A percentile compares a stretch with the other conserved stretches of the same genome.
These are phyloP conservation scores for Hyparrhenia diplandra DNA, from an alignment of 176 grass and related monocot species.

Conservation along the genomic window DNA sequence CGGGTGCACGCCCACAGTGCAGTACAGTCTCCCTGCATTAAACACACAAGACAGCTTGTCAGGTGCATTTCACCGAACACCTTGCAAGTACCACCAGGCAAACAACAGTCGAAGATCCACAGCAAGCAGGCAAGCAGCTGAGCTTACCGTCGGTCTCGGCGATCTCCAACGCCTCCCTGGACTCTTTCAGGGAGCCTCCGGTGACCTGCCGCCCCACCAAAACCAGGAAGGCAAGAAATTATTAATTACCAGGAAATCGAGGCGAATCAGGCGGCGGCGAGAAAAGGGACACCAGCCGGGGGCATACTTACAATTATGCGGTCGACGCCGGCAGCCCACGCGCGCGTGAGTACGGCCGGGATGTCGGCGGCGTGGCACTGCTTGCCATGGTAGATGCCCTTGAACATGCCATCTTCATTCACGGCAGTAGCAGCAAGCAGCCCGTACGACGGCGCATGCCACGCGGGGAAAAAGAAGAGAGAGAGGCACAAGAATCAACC, in stretches of 20 bases:
- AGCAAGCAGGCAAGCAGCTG: neutral
- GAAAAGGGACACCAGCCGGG: neutral
- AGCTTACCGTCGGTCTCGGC: slow-evolving; percentile 81
- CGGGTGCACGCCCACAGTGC: slow-evolving; percentile 89
- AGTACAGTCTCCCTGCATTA: slow-evolving; percentile 78
- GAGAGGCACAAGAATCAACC: neutral
- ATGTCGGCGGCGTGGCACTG: slow-evolving; percentile 80
- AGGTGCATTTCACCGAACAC: slow-evolving; percentile 52
- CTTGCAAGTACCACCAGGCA: slow-evolving; percentile 5
- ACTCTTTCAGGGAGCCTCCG: slow-evolving; percentile 82
- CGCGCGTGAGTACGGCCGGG: slow-evolving; percentile 65
- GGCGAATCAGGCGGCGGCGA: neutral
- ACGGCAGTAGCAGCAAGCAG: neutral
- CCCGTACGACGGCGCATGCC: neutral
- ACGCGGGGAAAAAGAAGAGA: neutral
- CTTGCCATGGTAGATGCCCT: slow-evolving; percentile 86
- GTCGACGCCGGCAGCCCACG: slow-evolving; percentile 82
- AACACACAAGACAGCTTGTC: slow-evolving; percentile 6
- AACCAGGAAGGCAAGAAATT: neutral
- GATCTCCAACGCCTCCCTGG: slow-evolving; percentile 78
- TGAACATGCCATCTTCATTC: slow-evolving; percentile 95
- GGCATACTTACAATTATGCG: slow-evolving; percentile 61
- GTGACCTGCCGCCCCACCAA: slow-evolving; percentile 49
- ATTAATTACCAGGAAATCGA: neutral
- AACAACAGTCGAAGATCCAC: no score